phyloP scores from a whole-genome alignment of 2,329 filamentous ascomycete genomes.

The Talaromyces marneffei region DNA sequence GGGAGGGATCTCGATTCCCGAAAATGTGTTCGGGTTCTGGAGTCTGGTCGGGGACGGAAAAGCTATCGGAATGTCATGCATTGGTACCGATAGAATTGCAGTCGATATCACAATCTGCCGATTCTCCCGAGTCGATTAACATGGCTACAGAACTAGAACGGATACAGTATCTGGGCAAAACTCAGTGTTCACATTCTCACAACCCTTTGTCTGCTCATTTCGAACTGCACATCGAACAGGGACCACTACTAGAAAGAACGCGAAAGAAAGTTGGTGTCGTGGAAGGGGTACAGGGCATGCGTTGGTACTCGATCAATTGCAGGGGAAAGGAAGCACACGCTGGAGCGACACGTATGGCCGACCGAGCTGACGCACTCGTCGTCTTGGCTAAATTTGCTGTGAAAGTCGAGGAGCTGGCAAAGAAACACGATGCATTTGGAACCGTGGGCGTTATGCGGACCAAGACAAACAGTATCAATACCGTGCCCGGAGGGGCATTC shows the following conservation, averaged over 20 bases:
- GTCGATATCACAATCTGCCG: neutral
- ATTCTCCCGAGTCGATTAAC: neutral
- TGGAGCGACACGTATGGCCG: constrained; percentile 64
- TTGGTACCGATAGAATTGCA: neutral
- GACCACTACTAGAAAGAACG: constrained; percentile 63
- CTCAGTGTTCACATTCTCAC: constrained; percentile 35
- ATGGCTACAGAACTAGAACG: constrained; percentile 54
- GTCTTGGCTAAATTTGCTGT: neutral
- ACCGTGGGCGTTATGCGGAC: constrained; percentile 61
- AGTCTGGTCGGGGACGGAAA: constrained; percentile 64
- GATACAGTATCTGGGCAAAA: constrained; percentile 62
- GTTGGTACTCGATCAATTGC: constrained; percentile 65
- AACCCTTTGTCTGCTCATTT: constrained; percentile 71
- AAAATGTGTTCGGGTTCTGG: constrained; percentile 68
- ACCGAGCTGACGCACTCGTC: constrained; percentile 63
- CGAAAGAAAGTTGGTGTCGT: constrained; percentile 64
- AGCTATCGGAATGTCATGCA: neutral
- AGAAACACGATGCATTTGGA: constrained; percentile 47
- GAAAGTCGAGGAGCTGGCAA: constrained; percentile 57
- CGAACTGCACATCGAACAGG: constrained; percentile 81
- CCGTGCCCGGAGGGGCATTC: constrained; percentile 61
- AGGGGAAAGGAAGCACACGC: constrained; percentile 66
- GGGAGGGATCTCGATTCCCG: constrained; percentile 71
- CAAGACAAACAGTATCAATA: constrained; percentile 64
- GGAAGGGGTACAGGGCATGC: constrained; percentile 66